Base-by-base conservation (phyloP, 805 yeast genomes). In the Alloascoidea hylecoeti region DNA sequence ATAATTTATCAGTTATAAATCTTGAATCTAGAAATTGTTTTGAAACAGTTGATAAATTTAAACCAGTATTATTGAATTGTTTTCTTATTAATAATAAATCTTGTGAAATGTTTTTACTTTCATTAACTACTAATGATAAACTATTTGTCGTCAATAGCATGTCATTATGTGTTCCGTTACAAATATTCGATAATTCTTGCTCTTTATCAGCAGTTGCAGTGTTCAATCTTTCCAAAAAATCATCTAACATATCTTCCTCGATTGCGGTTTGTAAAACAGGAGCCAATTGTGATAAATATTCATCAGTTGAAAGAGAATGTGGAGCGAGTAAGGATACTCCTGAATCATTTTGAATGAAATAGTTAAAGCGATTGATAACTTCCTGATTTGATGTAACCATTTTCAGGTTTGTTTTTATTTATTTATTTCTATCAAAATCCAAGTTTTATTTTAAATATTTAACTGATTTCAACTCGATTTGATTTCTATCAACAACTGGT, bases 201-300 rank as follows among this genome's bases (percentile, higher is more conserved):
- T 75, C 77, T 41, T 70, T 72, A 19, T 62, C 63, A 34, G 53
- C 45, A 4, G 71, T 70, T 18, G 70, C 67, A 4, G 54, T 58
- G 39, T 69, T 70, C 39, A 77, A 54, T 42, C 57, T 64, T 13
- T 49, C 52, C 17, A 77, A 61, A 41, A 77, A 56, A 9, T 61
- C 66, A 2, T 70, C 57, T 32, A 76, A 55, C 0, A 70, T 64
- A 42, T 70, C 63, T 14, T 63, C 55, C 39, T 60, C 61, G 35
- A 77, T 53, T 17, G 78, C 70, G 30, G 13, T 23, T 23, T 23
- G 9, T 9, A 23, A 9, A 9, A 23, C n/a, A 23, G 30, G 30
- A 23, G 30, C 30, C 30, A 23, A n/a, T 9, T 23, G 30, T 9
- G 30, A 23, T 23, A 23, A 23, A n/a, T 23, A 23, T n/a, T 23